These are phyloP conservation scores for Graphium sp. DNA, from an alignment of 2,329 filamentous ascomycete genomes.

Conservation along the genomic window DNA sequence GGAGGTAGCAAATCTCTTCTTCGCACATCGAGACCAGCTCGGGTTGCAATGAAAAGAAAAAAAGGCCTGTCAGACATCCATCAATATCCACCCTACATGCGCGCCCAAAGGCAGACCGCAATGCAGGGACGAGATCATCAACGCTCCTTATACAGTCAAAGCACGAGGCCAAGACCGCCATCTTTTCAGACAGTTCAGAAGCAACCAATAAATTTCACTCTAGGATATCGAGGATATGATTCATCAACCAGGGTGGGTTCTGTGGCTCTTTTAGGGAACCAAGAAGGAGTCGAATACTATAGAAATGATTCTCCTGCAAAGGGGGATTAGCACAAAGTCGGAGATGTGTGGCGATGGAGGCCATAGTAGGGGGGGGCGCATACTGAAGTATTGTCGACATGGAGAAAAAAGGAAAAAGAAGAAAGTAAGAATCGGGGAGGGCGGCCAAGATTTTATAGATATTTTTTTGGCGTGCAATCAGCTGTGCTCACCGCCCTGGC, in stretches of 20 bases:
- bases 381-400: constrained; percentile 48
- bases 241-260: constrained; percentile 95
- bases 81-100: constrained; percentile 63
- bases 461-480: constrained; percentile 3
- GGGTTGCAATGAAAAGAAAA: constrained; percentile 28
- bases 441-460: constrained; percentile 21
- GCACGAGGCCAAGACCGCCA: constrained; percentile 24
- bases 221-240: constrained; percentile 70
- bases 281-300: constrained; percentile 90
- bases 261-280: constrained; percentile 86
- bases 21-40: constrained; percentile 28
- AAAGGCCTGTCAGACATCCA: constrained; percentile 72
- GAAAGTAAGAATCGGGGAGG: constrained; percentile 14
- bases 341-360: constrained; percentile 4
- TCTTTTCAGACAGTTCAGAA: constrained; percentile 45
- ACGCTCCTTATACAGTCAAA: constrained; percentile 59
- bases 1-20: constrained; percentile 25
- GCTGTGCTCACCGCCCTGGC: constrained; percentile 10
- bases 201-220: constrained; percentile 59
- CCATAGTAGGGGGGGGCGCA: constrained; percentile 16
- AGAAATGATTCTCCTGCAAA: constrained; percentile 76
- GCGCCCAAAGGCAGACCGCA: constrained; percentile 61
- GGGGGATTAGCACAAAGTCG: constrained; percentile 8
- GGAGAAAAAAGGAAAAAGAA: constrained; percentile 33
- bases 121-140: constrained; percentile 84